Percentiles rank a stretch among this genome's conserved stretches.
Evolutionary conservation across 495 filamentous ascomycete species (phyloP).

Genomic region (Daldinia grandis): DNA sequence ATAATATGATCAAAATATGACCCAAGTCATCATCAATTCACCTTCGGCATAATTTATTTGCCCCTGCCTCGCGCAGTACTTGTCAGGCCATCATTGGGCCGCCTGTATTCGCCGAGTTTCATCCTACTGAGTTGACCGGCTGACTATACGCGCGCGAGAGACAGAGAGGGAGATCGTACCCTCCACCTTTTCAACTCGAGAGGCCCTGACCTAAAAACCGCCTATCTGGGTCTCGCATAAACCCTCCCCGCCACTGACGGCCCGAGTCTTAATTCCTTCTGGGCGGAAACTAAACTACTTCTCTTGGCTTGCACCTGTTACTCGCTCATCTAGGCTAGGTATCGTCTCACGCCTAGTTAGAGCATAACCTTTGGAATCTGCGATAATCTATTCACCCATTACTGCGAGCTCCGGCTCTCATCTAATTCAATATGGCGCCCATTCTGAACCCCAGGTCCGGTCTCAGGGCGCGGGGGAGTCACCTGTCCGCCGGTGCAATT

Average conservation of each 20-base stretch:
- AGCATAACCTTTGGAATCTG: not conserved
- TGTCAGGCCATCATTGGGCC: slow-evolving; percentile 38
- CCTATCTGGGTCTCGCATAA: slow-evolving; percentile 24
- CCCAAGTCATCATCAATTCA: slow-evolving; percentile 12
- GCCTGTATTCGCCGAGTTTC: slow-evolving; percentile 23
- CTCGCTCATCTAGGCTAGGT: slow-evolving; percentile 4
- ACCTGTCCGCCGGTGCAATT: slow-evolving; percentile 44
- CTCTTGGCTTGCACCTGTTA: slow-evolving; percentile 3
- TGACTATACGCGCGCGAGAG: slow-evolving; percentile 3
- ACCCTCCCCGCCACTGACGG: slow-evolving; percentile 14
- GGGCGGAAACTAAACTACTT: not conserved
- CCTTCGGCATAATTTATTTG: slow-evolving; percentile 25
- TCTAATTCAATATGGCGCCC: slow-evolving; percentile 27
- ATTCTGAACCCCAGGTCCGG: slow-evolving; percentile 14
- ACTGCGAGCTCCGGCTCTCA: slow-evolving; percentile 27
- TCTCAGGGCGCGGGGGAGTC: slow-evolving; percentile 31
- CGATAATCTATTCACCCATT: not conserved
- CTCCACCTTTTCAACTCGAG: slow-evolving; percentile 9
- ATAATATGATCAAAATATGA: slow-evolving; percentile 22
- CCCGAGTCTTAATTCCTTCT: slow-evolving; percentile 11
- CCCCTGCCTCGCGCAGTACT: slow-evolving; percentile 22
- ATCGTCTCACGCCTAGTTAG: not conserved
- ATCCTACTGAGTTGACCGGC: slow-evolving; percentile 15
- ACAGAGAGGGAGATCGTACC: not conserved
- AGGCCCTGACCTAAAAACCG: slow-evolving; percentile 10